Conservation (phyloP, 176 grass and related monocot species). For the Alopecurus myosuroides region DNA sequence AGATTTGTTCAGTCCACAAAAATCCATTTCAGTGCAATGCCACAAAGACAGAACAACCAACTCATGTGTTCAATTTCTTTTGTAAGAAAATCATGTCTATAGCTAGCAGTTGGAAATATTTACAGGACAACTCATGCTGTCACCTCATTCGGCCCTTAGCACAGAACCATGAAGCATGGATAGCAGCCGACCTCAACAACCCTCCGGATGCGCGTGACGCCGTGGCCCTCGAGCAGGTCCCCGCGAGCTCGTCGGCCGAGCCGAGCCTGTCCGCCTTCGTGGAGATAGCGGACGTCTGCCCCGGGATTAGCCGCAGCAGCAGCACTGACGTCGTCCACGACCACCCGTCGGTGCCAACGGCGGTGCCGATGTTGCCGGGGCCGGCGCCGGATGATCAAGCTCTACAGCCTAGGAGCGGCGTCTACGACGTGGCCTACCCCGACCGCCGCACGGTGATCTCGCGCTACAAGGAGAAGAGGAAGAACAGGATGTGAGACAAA, state of each 20-base stretch:
- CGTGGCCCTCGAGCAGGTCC: too few relatives aligned
- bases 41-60: too few relatives aligned
- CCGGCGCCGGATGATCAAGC: constrained; percentile 1
- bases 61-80: too few relatives aligned
- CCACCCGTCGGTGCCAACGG: not conserved
- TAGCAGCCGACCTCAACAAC: too few relatives aligned
- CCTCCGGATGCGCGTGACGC: too few relatives aligned
- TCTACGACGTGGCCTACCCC: constrained; percentile 38
- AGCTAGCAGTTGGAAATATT: not conserved
- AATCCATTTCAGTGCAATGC: not conserved
- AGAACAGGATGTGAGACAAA: constrained; percentile 69
- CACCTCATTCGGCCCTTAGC: not conserved
- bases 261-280: too few relatives aligned
- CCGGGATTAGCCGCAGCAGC: constrained; percentile 7
- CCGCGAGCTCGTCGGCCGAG: too few relatives aligned
- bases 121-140: not conserved
- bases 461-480: constrained; percentile 91
- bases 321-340: not conserved
- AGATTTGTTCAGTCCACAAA: not conserved
- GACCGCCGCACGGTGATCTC: constrained; percentile 71
- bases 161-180: constrained; percentile 28
- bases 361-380: not conserved
- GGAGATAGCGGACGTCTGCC: constrained; percentile 39
- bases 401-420: constrained; percentile 19
- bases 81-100: too few relatives aligned